These are phyloP conservation scores for Xylaria polymorpha DNA, from an alignment of 2,329 filamentous ascomycete species.

Conservation along the genomic window DNA sequence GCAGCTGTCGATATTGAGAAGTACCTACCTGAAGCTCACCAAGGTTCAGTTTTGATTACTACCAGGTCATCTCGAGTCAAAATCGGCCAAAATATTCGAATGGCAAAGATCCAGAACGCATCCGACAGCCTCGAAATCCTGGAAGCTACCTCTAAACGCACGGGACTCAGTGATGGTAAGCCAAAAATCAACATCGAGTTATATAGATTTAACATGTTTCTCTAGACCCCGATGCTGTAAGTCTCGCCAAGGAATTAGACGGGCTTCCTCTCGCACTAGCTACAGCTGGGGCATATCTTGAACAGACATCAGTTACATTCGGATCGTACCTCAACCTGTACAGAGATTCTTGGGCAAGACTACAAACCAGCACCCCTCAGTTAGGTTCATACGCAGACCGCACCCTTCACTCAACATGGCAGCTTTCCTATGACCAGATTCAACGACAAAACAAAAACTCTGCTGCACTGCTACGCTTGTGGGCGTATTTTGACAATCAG, in stretches of 20 bases:
- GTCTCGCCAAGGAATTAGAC: conserved; percentile 16
- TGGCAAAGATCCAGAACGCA: conserved; percentile 51
- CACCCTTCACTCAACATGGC: conserved; percentile 25
- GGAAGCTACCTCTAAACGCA: conserved; percentile 45
- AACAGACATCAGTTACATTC: conserved; percentile 19
- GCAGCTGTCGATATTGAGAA: conserved; percentile 49
- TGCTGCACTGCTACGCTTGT: conserved; percentile 22
- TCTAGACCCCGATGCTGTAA: conserved; percentile 21
- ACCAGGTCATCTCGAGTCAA: conserved; percentile 51
- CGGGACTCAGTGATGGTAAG: conserved; percentile 28
- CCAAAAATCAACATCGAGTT: background rate
- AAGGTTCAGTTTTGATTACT: conserved; percentile 58
- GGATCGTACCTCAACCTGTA: conserved; percentile 25
- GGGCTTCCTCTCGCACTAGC: conserved; percentile 31
- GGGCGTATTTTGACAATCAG: conserved; percentile 31
- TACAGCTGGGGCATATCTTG: conserved; percentile 32
- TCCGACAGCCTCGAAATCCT: conserved; percentile 51
- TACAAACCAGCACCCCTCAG: conserved; percentile 15
- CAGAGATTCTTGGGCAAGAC: conserved; percentile 21
- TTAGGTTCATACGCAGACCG: conserved; percentile 29
- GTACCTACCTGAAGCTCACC: conserved; percentile 50
- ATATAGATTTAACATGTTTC: background rate
- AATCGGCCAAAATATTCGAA: conserved; percentile 49
- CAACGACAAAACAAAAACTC: conserved; percentile 6
- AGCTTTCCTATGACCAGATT: conserved; percentile 27